Percentiles rank a stretch among this genome's conserved stretches.
Conservation (phyloP, 768 basidiomycete genomes). For the Pulveroboletus sp. region DNA sequence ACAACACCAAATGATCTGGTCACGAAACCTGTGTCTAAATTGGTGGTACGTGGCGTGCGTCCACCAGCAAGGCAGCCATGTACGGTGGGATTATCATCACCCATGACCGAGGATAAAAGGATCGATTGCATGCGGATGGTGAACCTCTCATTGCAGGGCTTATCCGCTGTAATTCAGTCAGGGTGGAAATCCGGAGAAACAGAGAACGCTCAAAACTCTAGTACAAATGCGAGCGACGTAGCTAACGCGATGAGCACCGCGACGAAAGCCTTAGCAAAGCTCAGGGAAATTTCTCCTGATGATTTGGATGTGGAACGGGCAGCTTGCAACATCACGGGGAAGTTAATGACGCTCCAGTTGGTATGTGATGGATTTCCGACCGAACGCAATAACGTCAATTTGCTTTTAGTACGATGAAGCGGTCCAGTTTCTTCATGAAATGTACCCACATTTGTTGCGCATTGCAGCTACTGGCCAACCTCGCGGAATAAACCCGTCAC, state of each 20-base stretch:
- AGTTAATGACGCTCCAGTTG: conserved; percentile 64
- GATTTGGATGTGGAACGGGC: conserved; percentile 71
- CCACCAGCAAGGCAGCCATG: conserved; percentile 28
- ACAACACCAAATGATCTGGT: not conserved
- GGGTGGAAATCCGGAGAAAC: conserved; percentile 51
- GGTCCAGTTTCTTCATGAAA: conserved; percentile 39
- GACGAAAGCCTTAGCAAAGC: conserved; percentile 38
- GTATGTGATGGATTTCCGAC: conserved; percentile 39
- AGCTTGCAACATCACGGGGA: conserved; percentile 61
- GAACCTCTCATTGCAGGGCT: conserved; percentile 55
- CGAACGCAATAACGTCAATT: not conserved
- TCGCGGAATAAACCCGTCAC: not conserved
- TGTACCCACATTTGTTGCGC: conserved; percentile 39
- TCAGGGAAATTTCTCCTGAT: conserved; percentile 43
- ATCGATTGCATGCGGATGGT: conserved; percentile 56
- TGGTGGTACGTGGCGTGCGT: conserved; percentile 23
- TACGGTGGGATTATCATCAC: not conserved
- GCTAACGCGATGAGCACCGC: conserved; percentile 34
- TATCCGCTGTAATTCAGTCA: conserved; percentile 48
- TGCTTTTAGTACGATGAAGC: conserved; percentile 51
- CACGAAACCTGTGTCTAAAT: conserved; percentile 23
- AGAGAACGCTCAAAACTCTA: conserved; percentile 16
- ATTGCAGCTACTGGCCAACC: conserved; percentile 1
- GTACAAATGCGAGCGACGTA: conserved; percentile 31
- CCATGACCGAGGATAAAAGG: conserved; percentile 34